Percentiles rank a stretch among this genome's conserved stretches.
Conservation (phyloP, 176 grass and related monocot genomes). For the Bothriochloa decipiens region DNA sequence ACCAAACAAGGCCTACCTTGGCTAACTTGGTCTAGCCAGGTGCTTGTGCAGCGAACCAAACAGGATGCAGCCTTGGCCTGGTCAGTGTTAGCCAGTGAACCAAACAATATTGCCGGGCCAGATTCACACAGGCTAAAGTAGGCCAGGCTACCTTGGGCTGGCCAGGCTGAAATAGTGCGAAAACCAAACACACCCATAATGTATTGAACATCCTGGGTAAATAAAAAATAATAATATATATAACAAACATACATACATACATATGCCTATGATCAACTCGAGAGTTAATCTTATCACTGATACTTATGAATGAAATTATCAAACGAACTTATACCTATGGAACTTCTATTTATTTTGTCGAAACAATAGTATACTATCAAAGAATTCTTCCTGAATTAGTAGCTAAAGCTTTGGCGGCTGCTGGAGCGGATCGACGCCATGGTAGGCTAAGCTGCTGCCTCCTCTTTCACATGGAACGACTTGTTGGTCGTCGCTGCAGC, state of each 20-base stretch:
- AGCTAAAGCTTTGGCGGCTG: constrained; percentile 12
- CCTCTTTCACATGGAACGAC: constrained; percentile 35
- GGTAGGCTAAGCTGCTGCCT: constrained; percentile 4
- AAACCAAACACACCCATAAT: too few species aligned
- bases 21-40: too few species aligned
- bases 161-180: too few species aligned
- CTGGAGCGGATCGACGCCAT: not conserved
- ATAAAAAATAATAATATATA: not conserved
- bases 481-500: not conserved
- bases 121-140: too few species aligned
- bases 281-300: not conserved
- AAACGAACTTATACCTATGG: not conserved
- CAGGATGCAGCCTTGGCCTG: too few species aligned
- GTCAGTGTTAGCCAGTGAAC: too few species aligned
- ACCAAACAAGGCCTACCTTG: too few species aligned
- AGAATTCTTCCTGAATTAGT: not conserved
- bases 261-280: not conserved
- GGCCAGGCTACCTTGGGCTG: too few species aligned
- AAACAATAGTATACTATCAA: not conserved
- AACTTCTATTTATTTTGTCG: not conserved
- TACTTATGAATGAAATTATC: not conserved
- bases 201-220: not conserved
- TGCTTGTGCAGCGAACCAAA: too few species aligned
- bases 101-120: too few species aligned
- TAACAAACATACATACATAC: not conserved